phyloP scores from a whole-genome alignment of 192 early-diverging fungal genomes.

The Coemansia sp. region DNA sequence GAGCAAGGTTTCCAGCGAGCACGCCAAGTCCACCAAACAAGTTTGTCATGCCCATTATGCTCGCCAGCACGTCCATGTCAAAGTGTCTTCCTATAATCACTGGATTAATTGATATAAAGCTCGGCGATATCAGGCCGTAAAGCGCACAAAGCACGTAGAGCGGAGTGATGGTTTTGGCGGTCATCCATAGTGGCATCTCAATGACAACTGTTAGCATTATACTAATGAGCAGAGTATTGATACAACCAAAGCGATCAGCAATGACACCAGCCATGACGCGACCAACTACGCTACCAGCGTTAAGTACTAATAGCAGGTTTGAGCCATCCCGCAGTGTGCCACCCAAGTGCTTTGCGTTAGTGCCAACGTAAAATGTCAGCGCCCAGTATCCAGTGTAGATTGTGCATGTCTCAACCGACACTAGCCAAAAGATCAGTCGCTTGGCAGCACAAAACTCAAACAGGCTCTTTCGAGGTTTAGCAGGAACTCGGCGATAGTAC shows the following conservation, averaged over 20 bases:
- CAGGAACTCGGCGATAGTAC: constrained; percentile 43
- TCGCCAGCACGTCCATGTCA: constrained; percentile 29
- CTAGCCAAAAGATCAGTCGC: constrained; percentile 36
- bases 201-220: constrained; percentile 28
- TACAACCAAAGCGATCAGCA: constrained; percentile 39
- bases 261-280: constrained; percentile 36
- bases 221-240: constrained; percentile 39
- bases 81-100: constrained; percentile 43
- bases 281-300: constrained; percentile 36
- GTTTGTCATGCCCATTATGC: constrained; percentile 49
- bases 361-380: constrained; percentile 40
- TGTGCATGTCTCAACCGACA: constrained; percentile 34
- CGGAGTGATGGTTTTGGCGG: constrained; percentile 22
- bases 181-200: constrained; percentile 48
- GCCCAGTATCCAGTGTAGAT: constrained; percentile 56
- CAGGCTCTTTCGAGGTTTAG: constrained; percentile 55
- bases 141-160: constrained; percentile 42
- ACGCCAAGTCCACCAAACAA: constrained; percentile 44
- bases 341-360: constrained; percentile 26
- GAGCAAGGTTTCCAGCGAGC: constrained; percentile 39
- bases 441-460: constrained; percentile 31
- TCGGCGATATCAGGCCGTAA: constrained; percentile 43
- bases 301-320: constrained; percentile 41
- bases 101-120: constrained; percentile 52
- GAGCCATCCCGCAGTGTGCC: constrained; percentile 33